Base-by-base conservation (phyloP, 2,329 filamentous ascomycete genomes). In the Chrysoporthe puriensis region DNA sequence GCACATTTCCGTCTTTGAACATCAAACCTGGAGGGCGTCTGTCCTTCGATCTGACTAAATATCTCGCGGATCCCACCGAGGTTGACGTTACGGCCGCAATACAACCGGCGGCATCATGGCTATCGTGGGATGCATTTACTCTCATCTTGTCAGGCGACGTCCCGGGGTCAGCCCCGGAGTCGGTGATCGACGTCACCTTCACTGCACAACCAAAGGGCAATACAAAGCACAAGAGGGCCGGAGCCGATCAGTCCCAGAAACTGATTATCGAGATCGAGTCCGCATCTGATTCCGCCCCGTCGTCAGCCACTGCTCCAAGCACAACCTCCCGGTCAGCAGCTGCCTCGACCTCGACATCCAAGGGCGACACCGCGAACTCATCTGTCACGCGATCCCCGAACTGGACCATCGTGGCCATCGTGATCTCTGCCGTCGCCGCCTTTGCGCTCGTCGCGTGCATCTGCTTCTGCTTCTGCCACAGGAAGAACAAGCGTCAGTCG, bases 361-460 rank as follows among this genome's bases (percentile, higher is more conserved):
- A 42, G 16, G 14, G 43, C 18, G 32, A 56, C 3, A 14, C 60
- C 18, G 14, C 67, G 32, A 34, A 16, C 11, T 32, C 50, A 6
- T 54, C 50, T 54, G 26, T 13, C 4, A 46, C 14, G 42, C 40
- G 26, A 16, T 40, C 36, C 42, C 59, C 43, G 58, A 69, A 72
- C 32, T 74, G 77, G 3, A 77, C 84, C 32, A 73, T 84, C 6
- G 72, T 84, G 16, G 83, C 81, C 0, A 79, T 81, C 2, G 77
- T 85, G 2, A 74, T 85, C 2, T 82, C 83, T 0, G 74, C 81
- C 21, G 68, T 82, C 2, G 70, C 84, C 16, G 70, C 83, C 0
- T 73, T 77, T 26, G 66, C 80, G 13, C 70, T 77, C 0, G 69
- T 80, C 4, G 68, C 78, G 9, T 70, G 78, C 21, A 72, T 77